Evolutionary conservation across 2,329 filamentous ascomycete genomes (phyloP), one percentile per base, ranked within the genome.

Genomic region (Colletotrichum spaethianum): DNA sequence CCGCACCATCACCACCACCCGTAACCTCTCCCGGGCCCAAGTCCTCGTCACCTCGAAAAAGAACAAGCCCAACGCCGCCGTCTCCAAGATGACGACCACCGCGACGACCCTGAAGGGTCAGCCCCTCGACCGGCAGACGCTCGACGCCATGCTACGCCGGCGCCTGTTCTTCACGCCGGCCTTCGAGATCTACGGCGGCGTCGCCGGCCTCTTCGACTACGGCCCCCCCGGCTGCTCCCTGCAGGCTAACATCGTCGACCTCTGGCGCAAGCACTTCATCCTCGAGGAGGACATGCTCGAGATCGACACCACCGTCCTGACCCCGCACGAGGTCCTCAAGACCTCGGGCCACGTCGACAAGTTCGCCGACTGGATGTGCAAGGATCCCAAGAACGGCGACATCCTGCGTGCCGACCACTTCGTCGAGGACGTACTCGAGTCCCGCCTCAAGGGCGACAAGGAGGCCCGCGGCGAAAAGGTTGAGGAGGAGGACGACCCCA

Each of bases 361-460:
- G 84, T 98, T 98, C 80, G 93, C 94, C 83, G 96, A 98, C 83
- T 98, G 94, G 94, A 98, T 98, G 95, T 98, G 94, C 91, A 98
- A 97, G 84, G 96, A 99, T 83, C 94, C 96, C 74, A 97, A 97
- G 89, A 98, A 93, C 78, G 96, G 96, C 81, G 96, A 99, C 83
- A 98, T 98, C 80, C 91, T 99, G 81, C 92, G 96, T 77, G 95
- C 96, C 70, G 96, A 99, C 81, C 96, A 99, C 86, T 90, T 98
- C 78, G 95, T 99, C 76, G 95, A 98, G 87, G 94, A 97, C 78
- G 92, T 98, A 46, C 90, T 99, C 63, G 95, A 98, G 86, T 87
- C 90, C 59, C 90, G 96, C 48, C 85, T 99, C 73, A 96, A 95
- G 83, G 95, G 94, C 64, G 92, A 98, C 86, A 96, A 96, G 86